Evolutionary conservation across 345 rosid species (phyloP).

Genomic region (Eucalyptus pauciflora): DNA sequence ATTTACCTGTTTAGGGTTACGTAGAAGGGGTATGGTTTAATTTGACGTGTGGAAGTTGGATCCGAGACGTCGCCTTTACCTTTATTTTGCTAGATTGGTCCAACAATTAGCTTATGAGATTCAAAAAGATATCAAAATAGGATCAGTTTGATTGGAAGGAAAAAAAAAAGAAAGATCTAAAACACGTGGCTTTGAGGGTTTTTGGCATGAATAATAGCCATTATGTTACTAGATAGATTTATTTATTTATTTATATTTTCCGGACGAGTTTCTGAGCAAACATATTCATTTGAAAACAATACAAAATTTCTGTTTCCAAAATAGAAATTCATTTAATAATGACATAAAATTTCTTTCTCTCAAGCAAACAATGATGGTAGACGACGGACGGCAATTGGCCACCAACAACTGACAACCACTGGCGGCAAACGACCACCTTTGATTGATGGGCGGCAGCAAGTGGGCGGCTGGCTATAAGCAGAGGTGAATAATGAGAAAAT

Average conservation of each 20-base stretch:
- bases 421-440: accelerated
- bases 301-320: accelerated
- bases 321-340: accelerated
- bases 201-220: no score
- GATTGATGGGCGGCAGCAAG: accelerated
- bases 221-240: no score
- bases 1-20: neutral
- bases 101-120: neutral
- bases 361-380: accelerated
- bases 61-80: neutral
- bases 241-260: no score
- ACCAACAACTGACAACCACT: accelerated
- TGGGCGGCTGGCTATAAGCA: accelerated
- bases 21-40: neutral
- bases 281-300: no score
- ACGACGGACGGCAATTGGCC: accelerated
- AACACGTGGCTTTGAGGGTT: neutral
- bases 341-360: accelerated
- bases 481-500: no score
- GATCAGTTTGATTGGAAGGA: neutral
- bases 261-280: accelerated
- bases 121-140: neutral
- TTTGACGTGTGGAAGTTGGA: neutral
- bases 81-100: no score
- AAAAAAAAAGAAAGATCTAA: neutral